Evolutionary conservation across 2,329 filamentous ascomycete genomes (phyloP), one percentile per base, ranked within the genome.

Genomic region (Cordyceps pruinosa): DNA sequence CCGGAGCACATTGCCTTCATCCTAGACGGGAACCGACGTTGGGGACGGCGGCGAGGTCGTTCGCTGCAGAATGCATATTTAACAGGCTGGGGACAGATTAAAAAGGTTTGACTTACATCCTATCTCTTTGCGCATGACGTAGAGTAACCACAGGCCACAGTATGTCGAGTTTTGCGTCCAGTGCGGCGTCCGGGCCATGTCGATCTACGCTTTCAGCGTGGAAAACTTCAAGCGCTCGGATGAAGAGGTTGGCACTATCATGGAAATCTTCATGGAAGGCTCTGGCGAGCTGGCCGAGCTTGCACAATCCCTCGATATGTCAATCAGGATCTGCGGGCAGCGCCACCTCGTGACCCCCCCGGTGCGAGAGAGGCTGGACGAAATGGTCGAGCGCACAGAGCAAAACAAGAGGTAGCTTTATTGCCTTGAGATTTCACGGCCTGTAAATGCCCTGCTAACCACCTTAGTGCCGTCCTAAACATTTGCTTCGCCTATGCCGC

Each of bases 151-250:
- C 23, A 45, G n/a, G 5, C n/a, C 13, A 23, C 42, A 45, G 42
- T 45, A 45, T 6, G 15, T 45, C 42, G 42, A 45, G 25, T n/a
- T 45, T 15, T 45, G 42, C 25, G 28, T 96, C 77, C 94, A 94
- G 70, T 89, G 87, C 54, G 91, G 91, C 47, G 90, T 96, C 59
- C 89, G 90, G 70, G 88, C 92, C 6, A 90, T 96, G 26, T 96
- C 91, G 4, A 89, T 96, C 62, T 96, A 96, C 71, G 91, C 91
- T 17, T 96, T 96, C 75, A 93, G 88, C 67, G 95, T 96, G 66
- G 91, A 96, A 74, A 96, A 96, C 74, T 96, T 95, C 77, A 94
- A 96, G 70, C 84, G 91, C 8, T 90, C 89, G 23, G 90, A 90
- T 72, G 90, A 91, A 72, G 91, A 96, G 71, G 91, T 96, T 15